These are phyloP conservation scores for Auriscalpium vulgare DNA, from an alignment of 768 basidiomycete genomes.

Conservation along the genomic window DNA sequence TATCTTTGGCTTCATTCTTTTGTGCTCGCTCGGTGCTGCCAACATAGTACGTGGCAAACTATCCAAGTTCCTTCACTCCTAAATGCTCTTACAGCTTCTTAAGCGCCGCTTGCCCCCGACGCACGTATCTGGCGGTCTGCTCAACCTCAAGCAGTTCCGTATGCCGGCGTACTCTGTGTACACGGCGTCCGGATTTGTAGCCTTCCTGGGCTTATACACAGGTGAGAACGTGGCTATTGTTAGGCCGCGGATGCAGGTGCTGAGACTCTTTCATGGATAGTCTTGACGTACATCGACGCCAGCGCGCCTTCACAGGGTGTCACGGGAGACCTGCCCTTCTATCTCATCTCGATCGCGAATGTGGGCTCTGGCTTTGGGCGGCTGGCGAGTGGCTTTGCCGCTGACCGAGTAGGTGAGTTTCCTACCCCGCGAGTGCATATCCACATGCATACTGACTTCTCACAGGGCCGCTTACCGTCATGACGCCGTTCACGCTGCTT, in stretches of 20 bases:
- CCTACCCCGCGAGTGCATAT: not conserved
- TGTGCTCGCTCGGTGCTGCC: conserved; percentile 41
- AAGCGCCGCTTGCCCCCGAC: conserved; percentile 45
- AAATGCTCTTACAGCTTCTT: conserved; percentile 18
- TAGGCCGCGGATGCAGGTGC: too few relatives aligned
- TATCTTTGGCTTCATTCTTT: conserved; percentile 55
- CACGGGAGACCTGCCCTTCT: conserved; percentile 44
- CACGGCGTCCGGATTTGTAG: conserved; percentile 44
- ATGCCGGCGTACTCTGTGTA: conserved; percentile 48
- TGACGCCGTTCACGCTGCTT: conserved; percentile 51
- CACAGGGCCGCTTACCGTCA: conserved; percentile 57
- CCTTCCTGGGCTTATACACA: conserved; percentile 63
- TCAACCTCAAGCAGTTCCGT: conserved; percentile 52
- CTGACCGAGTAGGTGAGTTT: conserved; percentile 44
- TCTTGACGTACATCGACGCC: conserved; percentile 60
- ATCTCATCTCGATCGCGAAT: conserved; percentile 63
- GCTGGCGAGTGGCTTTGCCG: conserved; percentile 40
- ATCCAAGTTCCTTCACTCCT: conserved; percentile 5
- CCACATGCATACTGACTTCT: not conserved
- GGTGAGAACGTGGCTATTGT: not conserved
- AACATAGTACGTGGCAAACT: conserved; percentile 36
- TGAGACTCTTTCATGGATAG: conserved; percentile 22
- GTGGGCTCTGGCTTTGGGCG: conserved; percentile 58
- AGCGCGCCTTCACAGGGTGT: conserved; percentile 47
- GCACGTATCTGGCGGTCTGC: conserved; percentile 46